Evolutionary conservation across 1,284 basidiomycete species (phyloP).

Genomic region (Fistulina hepatica): DNA sequence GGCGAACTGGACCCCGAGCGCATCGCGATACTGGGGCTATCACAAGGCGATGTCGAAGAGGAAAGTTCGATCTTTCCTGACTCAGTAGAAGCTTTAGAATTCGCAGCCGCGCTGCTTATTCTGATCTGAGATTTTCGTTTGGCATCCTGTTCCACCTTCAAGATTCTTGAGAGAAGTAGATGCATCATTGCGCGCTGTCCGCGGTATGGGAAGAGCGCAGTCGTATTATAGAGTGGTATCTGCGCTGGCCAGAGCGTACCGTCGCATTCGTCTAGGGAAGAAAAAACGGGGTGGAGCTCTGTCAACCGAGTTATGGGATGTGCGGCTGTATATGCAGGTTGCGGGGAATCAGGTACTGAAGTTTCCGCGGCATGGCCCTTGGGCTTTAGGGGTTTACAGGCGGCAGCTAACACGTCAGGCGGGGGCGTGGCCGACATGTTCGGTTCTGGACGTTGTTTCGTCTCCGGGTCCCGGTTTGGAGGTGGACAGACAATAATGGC

Average conservation of each 20-base stretch:
- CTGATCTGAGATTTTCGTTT: no score
- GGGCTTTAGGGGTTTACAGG: no score
- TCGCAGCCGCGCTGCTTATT: no score
- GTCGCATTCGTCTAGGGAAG: no score
- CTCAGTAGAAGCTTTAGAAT: no score
- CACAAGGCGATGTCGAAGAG: slow-evolving; percentile 10
- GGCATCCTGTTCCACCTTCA: slow-evolving; percentile 32
- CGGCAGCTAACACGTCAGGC: no score
- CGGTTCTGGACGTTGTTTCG: slow-evolving; percentile 33
- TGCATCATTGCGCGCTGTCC: slow-evolving; percentile 49
- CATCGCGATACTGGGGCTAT: slow-evolving; percentile 18
- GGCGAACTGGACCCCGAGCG: background rate
- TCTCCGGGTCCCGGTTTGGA: slow-evolving; percentile 41
- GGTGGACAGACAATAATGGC: slow-evolving; percentile 65
- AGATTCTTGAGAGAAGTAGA: slow-evolving; percentile 33
- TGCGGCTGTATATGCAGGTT: no score
- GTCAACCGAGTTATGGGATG: no score
- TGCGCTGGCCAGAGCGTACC: no score
- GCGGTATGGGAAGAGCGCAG: slow-evolving; percentile 47
- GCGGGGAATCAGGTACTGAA: no score
- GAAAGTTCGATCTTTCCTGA: no score
- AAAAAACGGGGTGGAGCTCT: slow-evolving; percentile 8
- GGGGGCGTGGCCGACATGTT: slow-evolving; percentile 33
- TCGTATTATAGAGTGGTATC: slow-evolving; percentile 52
- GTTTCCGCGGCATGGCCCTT: no score